Evolutionary conservation across 495 filamentous ascomycete species (phyloP), one percentile per base, ranked within the genome.

Genomic region (Hypoxylon lenormandii): DNA sequence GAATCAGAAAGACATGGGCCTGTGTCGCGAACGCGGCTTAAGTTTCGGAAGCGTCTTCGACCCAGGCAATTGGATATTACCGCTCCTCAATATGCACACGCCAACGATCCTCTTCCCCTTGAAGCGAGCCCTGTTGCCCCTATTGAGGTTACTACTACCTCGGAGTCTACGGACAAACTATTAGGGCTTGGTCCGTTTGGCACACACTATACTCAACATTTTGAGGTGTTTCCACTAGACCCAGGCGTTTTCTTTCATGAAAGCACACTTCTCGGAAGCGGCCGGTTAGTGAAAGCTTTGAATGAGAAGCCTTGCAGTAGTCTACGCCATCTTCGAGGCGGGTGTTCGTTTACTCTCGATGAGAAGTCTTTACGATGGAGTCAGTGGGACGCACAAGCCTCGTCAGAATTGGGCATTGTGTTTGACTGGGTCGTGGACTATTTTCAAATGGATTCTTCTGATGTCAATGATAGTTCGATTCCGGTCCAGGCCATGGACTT

Each of bases 211-310:
- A 85, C 91, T 0, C 81, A 88, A 11, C 87, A 91, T 66, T 97
- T 97, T 62, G 89, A 91, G 52, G 76, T 93, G 26, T 81, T 80
- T 40, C 89, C 92, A 22, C 78, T 96, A 21, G 82, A 80, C 45
- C 57, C 76, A 10, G 91, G 90, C 0, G 89, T 88, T 1, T 95
- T 84, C 76, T 95, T 96, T 69, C 91, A 94, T 69, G 81, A 89
- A 68, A 84, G 78, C 49, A 93, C 92, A 10, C 84, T 96, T 50
- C 82, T 96, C 50, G 93, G 93, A 13, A 89, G 87, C 69, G 91
- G 90, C 0, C 83, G 85, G 19, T 82, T 96, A 51, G 72, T 72
- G 37, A 83, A 80, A 51, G 87, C 83, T 10, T 75, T 87, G 8
- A 78, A 81, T 71, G 67, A 56, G 30, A 75, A 52, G 18, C 62